A percentile compares a stretch with the other conserved stretches of the same genome.
Evolutionary conservation across 2,329 filamentous ascomycete genomes (phyloP).

Genomic region (Aureobasidium melanogenum): DNA sequence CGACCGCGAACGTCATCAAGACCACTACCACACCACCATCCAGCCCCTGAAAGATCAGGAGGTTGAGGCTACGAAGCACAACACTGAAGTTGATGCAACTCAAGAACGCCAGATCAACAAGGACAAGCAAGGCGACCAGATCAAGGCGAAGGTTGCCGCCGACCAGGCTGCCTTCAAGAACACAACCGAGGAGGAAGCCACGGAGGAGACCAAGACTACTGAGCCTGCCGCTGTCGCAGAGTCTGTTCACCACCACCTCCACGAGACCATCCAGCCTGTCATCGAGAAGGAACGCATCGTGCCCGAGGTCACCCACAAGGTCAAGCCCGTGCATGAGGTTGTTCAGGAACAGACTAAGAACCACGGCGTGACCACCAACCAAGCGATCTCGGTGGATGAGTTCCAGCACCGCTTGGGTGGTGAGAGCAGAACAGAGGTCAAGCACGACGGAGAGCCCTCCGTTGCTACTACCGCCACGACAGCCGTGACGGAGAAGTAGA

Average conservation of each 20-base stretch:
- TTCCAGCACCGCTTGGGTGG: conserved; percentile 16
- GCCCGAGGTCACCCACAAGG: conserved; percentile 60
- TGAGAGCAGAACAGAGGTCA: background rate
- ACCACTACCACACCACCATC: conserved; percentile 61
- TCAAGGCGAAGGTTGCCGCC: conserved; percentile 17
- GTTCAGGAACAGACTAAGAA: conserved; percentile 14
- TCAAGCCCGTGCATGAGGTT: conserved; percentile 61
- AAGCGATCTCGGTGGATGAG: conserved; percentile 20
- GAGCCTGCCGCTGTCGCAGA: conserved; percentile 46
- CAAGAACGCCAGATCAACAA: conserved; percentile 56
- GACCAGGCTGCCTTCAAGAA: conserved; percentile 16
- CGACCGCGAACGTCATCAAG: conserved; percentile 61
- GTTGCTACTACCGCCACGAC: background rate
- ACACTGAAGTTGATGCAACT: conserved; percentile 49
- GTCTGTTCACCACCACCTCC: conserved; percentile 57
- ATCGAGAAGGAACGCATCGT: conserved; percentile 59
- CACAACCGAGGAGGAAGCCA: conserved; percentile 12
- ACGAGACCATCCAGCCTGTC: conserved; percentile 62
- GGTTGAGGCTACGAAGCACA: conserved; percentile 52
- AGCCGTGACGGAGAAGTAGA: background rate
- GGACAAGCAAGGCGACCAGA: conserved; percentile 26
- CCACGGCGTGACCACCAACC: conserved; percentile 18
- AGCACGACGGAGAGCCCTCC: background rate
- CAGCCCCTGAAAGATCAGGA: conserved; percentile 49
- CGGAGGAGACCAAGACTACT: conserved; percentile 39